A percentile compares a stretch with the other conserved stretches of the same genome.
Evolutionary conservation across 1,284 basidiomycete species (phyloP).

Genomic region (Apiotrichum akiyoshidainum): DNA sequence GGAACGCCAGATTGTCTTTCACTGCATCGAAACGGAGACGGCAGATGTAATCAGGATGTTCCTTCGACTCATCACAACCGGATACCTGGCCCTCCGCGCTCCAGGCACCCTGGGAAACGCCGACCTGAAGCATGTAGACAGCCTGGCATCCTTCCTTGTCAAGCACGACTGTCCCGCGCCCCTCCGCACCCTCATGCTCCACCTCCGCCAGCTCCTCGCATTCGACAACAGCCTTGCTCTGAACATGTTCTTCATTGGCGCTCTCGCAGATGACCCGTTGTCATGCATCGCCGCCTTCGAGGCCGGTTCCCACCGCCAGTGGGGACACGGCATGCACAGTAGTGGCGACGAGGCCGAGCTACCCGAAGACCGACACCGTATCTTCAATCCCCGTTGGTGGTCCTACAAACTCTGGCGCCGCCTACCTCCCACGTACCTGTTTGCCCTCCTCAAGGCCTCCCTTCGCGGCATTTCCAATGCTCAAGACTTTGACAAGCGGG

Average conservation of each 20-base stretch:
- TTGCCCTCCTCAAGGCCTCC: no score
- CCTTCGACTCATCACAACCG: neutral
- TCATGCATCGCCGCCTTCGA: neutral
- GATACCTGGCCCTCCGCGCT: neutral
- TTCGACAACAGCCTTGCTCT: neutral
- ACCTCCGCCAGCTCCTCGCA: neutral
- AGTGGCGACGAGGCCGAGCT: no score
- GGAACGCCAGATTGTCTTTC: neutral
- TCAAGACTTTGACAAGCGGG: no score
- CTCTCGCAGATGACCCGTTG: neutral
- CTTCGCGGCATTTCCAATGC: no score
- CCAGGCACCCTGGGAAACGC: neutral
- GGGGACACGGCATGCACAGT: neutral
- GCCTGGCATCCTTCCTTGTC: neutral
- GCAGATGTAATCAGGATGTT: neutral
- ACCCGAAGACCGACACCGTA: no score
- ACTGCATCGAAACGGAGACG: neutral
- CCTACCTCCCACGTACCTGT: no score
- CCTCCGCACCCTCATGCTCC: neutral
- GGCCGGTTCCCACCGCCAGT: neutral
- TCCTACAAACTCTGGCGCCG: no score
- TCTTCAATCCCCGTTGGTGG: no score
- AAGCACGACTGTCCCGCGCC: neutral
- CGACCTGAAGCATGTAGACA: neutral
- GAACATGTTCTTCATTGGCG: neutral